A percentile compares a stretch with the other conserved stretches of the same genome.
Conservation (phyloP, 2,329 filamentous ascomycete species). For the Cadophora gregata region DNA sequence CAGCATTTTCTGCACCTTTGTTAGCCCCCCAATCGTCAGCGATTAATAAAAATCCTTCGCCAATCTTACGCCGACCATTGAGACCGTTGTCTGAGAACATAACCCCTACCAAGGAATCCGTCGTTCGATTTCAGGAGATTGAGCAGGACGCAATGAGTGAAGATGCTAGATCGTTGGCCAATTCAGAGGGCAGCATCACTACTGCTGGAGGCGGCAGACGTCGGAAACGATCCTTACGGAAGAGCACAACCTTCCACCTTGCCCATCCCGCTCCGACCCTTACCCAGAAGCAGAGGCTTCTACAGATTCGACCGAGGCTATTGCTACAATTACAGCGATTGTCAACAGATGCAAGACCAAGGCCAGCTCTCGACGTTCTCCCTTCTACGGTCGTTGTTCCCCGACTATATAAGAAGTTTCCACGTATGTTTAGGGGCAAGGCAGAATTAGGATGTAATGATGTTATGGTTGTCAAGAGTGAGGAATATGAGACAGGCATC, state of each 20-base stretch:
- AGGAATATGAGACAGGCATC: conserved; percentile 60
- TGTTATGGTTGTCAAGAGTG: conserved; percentile 72
- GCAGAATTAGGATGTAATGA: conserved; percentile 71
- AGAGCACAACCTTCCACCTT: conserved; percentile 68
- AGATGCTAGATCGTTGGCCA: conserved; percentile 42
- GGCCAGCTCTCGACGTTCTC: conserved; percentile 75
- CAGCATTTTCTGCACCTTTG: conserved; percentile 41
- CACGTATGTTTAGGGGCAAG: conserved; percentile 67
- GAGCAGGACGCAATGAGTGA: conserved; percentile 43
- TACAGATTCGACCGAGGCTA: conserved; percentile 70
- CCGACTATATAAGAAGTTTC: conserved; percentile 64
- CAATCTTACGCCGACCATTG: conserved; percentile 27
- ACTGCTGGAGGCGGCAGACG: conserved; percentile 41
- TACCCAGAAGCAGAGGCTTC: conserved; percentile 59
- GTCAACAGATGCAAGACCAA: conserved; percentile 63
- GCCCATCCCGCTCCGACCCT: conserved; percentile 70
- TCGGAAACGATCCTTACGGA: conserved; percentile 55
- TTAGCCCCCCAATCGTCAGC: conserved; percentile 33
- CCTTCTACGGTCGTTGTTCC: conserved; percentile 69
- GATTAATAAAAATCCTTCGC: conserved; percentile 34
- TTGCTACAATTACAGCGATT: conserved; percentile 75
- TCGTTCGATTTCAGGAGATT: conserved; percentile 41
- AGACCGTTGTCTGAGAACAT: conserved; percentile 41
- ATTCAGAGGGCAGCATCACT: conserved; percentile 40
- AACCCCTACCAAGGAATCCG: conserved; percentile 32